phyloP scores from a whole-genome alignment of 2,329 filamentous ascomycete species.

The Aureobasidium sp. region DNA sequence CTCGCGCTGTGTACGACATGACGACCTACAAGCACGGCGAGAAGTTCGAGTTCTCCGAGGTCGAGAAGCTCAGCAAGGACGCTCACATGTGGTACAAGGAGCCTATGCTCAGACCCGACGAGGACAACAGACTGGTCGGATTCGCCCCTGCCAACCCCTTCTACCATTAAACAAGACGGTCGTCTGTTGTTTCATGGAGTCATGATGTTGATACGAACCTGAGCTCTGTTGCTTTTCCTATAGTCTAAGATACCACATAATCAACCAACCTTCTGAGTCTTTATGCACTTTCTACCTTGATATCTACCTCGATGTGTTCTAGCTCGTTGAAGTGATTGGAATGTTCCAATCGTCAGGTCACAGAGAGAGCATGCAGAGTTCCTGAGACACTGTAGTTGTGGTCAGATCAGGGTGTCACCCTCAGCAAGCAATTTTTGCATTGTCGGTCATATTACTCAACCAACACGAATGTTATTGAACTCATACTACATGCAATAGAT shows the following conservation, averaged over 20 bases:
- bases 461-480: no score
- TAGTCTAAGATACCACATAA: conserved; percentile 2
- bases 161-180: neutral
- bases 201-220: neutral
- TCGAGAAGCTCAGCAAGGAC: conserved; percentile 35
- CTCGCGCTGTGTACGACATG: conserved; percentile 38
- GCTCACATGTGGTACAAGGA: conserved; percentile 41
- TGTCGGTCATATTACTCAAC: no score
- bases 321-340: no score
- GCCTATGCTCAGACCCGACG: conserved; percentile 35
- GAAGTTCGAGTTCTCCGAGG: conserved; percentile 38
- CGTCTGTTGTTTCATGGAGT: neutral
- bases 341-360: no score
- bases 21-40: conserved; percentile 30
- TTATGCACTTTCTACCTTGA: neutral
- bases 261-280: neutral
- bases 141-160: conserved; percentile 17
- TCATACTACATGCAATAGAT: no score
- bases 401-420: no score
- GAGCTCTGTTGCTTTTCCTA: neutral
- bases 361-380: no score
- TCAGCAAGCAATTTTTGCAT: no score
- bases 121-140: conserved; percentile 33
- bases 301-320: no score
- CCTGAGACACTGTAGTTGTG: no score